Conservation (phyloP, 495 filamentous ascomycete genomes). For the Ramalina intermedia region DNA sequence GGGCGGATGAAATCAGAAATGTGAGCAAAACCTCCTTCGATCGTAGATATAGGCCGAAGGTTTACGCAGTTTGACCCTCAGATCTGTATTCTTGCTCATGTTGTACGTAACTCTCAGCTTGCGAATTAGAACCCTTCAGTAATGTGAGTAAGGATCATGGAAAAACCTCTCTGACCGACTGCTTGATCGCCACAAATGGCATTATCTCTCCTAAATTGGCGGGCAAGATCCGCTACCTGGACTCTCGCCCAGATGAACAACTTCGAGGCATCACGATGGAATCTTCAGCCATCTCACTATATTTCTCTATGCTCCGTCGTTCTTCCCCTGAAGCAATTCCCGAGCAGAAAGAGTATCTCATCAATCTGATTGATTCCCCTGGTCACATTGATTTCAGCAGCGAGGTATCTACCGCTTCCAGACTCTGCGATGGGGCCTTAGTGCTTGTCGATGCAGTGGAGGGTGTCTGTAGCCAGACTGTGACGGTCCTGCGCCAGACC, state of each 20-base stretch:
- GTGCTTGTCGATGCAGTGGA: slow-evolving; percentile 97
- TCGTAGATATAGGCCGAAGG: slow-evolving; percentile 19
- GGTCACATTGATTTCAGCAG: slow-evolving; percentile 98
- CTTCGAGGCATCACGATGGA: slow-evolving; percentile 98
- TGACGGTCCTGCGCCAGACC: slow-evolving; percentile 86
- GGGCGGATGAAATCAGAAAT: slow-evolving; percentile 78
- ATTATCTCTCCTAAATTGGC: slow-evolving; percentile 97
- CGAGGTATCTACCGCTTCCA: slow-evolving; percentile 90
- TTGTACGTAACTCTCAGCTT: slow-evolving; percentile 39
- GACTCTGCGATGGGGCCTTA: slow-evolving; percentile 86
- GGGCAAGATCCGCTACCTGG: slow-evolving; percentile 94
- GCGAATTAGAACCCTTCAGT: not conserved
- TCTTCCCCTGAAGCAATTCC: slow-evolving; percentile 52
- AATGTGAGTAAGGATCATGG: slow-evolving; percentile 58
- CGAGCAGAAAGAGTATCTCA: slow-evolving; percentile 71
- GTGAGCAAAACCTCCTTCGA: slow-evolving; percentile 37
- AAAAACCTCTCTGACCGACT: slow-evolving; percentile 94
- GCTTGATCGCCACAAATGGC: slow-evolving; percentile 94
- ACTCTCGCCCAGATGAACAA: slow-evolving; percentile 94
- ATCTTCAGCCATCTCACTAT: slow-evolving; percentile 92
- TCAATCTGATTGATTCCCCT: slow-evolving; percentile 96
- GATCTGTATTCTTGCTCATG: slow-evolving; percentile 97
- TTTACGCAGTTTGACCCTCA: slow-evolving; percentile 22
- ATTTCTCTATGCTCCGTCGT: slow-evolving; percentile 78
- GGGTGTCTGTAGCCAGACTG: slow-evolving; percentile 95